Base-by-base conservation (phyloP, 345 rosid species). In the Populus euphratica region DNA sequence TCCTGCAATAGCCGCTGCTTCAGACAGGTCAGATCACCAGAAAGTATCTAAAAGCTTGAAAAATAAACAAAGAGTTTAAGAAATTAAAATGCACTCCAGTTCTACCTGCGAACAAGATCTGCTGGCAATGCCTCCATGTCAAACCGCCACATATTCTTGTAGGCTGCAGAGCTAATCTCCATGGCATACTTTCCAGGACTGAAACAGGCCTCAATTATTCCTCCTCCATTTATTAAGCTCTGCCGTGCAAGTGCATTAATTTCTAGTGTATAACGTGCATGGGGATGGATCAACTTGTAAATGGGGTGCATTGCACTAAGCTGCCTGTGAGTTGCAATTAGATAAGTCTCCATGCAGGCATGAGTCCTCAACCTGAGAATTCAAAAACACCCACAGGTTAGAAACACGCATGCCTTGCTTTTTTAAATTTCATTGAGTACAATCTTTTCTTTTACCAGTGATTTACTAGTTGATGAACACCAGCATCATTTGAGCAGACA, bases 61-160 rank as follows among this genome's bases (percentile, higher is more conserved):
- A 49, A 20, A 43, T 43, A 14, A 20, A 20, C 43, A 21, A 20
- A 25, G 36, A 38, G 52, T 39, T 79, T 43, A 6, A 63, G 73
- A 50, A 27, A 62, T 25, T 33, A 74, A 69, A 39, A 31, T 63
- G 47, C 61, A 49, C 20, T 43, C 23, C 35, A 66, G 49, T 16
- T 77, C 70, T 74, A 93, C 99, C 99, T 89, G 52, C 91, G 85
- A 78, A 95, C 77, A 75, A 95, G 99, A 88, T 95, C 99, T 63
- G 97, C 94, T 67, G 99, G 98, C 86, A 95, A 87, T 61, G 94
- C 94, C 80, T 93, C 96, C 98, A 88, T 90, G 81, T 95, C 99
- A 35, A 95, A 95, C 79, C 88, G 82, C 98, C 98, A 93, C 85
- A 74, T 67, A 64, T 79, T 88, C 86, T 95, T 84, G 83, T 95